Evolutionary conservation across 2,329 filamentous ascomycete species (phyloP).

Genomic region (Thelonectria blattea): DNA sequence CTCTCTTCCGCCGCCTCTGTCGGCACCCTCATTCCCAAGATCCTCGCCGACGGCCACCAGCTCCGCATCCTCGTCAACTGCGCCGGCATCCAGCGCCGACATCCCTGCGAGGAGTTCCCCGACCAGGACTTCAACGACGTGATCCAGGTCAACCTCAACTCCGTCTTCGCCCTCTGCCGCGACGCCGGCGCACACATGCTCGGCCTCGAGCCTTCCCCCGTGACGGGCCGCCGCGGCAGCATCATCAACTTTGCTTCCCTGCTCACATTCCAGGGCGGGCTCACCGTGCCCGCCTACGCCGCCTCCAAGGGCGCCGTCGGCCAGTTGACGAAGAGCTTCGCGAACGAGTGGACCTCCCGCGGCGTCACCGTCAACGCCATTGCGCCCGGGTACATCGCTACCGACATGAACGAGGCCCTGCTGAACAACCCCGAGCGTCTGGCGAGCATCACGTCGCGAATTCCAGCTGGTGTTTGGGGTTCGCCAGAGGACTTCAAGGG

Average conservation of each 20-base stretch:
- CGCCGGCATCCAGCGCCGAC: constrained; percentile 82
- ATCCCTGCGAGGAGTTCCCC: constrained; percentile 77
- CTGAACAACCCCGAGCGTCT: constrained; percentile 73
- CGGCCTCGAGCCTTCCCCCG: constrained; percentile 52
- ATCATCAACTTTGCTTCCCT: constrained; percentile 88
- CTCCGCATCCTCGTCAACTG: constrained; percentile 85
- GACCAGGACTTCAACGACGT: constrained; percentile 79
- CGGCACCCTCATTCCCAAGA: constrained; percentile 61
- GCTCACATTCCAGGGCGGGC: constrained; percentile 82
- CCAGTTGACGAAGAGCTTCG: constrained; percentile 83
- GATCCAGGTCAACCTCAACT: constrained; percentile 83
- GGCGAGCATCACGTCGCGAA: constrained; percentile 76
- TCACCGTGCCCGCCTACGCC: constrained; percentile 88
- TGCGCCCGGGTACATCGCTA: constrained; percentile 87
- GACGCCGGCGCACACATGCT: constrained; percentile 84
- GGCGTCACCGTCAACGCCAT: constrained; percentile 88
- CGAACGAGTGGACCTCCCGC: constrained; percentile 83
- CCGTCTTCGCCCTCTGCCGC: constrained; percentile 79
- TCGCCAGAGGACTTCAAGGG: constrained; percentile 88
- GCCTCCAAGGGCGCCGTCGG: constrained; percentile 85
- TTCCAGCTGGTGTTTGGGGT: constrained; percentile 86
- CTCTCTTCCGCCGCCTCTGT: constrained; percentile 67
- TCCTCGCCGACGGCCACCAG: constrained; percentile 67
- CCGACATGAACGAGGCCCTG: constrained; percentile 91
- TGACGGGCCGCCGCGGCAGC: constrained; percentile 65